Evolutionary conservation across 208 protist species (phyloP).

Genomic region (Trypanosoma brucei): DNA sequence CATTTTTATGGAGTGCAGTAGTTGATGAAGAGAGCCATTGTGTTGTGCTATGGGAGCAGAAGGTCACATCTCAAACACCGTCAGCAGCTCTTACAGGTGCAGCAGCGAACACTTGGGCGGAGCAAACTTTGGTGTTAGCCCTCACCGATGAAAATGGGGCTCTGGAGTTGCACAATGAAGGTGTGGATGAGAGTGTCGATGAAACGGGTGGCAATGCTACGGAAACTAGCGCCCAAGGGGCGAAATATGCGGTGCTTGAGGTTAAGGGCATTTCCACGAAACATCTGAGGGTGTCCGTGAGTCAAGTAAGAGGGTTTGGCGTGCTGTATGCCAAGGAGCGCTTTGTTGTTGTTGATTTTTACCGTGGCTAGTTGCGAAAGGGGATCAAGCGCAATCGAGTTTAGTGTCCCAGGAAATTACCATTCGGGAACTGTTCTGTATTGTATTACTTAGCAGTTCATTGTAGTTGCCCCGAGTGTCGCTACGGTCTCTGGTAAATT

Average conservation of each 20-base stretch:
- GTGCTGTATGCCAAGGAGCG: conserved; percentile 53
- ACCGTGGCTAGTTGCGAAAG: conserved; percentile 21
- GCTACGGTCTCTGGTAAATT: no score
- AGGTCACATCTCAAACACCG: background rate
- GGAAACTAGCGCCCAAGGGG: background rate
- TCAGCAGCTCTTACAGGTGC: background rate
- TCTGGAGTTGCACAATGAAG: conserved; percentile 16
- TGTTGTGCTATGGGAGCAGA: conserved; percentile 29
- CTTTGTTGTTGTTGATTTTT: conserved; percentile 72
- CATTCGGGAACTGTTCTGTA: no score
- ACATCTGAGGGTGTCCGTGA: conserved; percentile 49
- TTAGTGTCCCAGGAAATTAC: no score
- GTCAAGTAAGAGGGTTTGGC: conserved; percentile 54
- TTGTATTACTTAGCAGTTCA: no score
- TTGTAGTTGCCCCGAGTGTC: no score
- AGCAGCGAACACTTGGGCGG: conserved; percentile 1
- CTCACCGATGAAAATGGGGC: conserved; percentile 36
- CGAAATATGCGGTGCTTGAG: conserved; percentile 29
- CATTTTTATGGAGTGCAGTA: conserved; percentile 19
- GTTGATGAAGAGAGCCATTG: conserved; percentile 43
- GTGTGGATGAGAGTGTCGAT: conserved; percentile 26
- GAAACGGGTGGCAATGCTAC: conserved; percentile 3
- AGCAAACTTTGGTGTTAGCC: conserved; percentile 28
- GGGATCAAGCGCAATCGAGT: background rate
- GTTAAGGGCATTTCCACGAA: conserved; percentile 40